phyloP scores from a whole-genome alignment of 108 stramenopile species.

The Aurantiochytrium sp. region DNA sequence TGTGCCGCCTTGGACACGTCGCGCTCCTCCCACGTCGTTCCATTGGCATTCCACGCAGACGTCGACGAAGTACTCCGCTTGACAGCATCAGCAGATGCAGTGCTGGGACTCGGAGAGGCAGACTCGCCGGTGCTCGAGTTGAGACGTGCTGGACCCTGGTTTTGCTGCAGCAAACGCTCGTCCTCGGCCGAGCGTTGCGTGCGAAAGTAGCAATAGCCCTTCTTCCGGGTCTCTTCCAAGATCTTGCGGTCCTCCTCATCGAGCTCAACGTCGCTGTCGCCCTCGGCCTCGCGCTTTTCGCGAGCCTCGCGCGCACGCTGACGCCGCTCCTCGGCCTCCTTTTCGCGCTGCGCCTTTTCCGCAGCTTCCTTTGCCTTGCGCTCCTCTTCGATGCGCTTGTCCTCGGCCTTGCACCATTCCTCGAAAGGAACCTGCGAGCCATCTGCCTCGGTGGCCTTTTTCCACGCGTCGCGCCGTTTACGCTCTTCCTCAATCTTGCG shows the following conservation, averaged over 20 bases:
- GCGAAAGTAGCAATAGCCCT: slow-evolving; percentile 15
- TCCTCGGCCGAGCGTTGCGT: not conserved
- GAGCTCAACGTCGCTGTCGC: not conserved
- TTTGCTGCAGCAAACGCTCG: not conserved
- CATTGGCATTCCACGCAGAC: not conserved
- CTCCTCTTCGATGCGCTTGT: not conserved
- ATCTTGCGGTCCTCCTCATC: slow-evolving; percentile 3
- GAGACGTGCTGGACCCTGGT: not conserved
- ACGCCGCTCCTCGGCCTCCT: not conserved
- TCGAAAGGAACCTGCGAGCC: not conserved
- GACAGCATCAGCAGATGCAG: not conserved
- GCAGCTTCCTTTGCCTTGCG: not conserved
- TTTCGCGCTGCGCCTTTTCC: not conserved
- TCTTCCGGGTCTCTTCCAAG: not conserved
- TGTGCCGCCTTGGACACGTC: not conserved
- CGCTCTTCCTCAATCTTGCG: not conserved
- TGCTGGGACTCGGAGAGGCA: not conserved
- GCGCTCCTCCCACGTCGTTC: not conserved
- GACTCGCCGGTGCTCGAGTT: not conserved
- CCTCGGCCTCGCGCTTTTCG: not conserved
- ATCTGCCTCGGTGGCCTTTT: not conserved
- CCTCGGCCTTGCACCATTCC: slow-evolving; percentile 12
- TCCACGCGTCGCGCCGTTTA: slow-evolving; percentile 4
- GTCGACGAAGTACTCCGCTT: not conserved
- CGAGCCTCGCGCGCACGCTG: not conserved